Conservation (phyloP, 805 yeast species). For the Ogataea methanolica region DNA sequence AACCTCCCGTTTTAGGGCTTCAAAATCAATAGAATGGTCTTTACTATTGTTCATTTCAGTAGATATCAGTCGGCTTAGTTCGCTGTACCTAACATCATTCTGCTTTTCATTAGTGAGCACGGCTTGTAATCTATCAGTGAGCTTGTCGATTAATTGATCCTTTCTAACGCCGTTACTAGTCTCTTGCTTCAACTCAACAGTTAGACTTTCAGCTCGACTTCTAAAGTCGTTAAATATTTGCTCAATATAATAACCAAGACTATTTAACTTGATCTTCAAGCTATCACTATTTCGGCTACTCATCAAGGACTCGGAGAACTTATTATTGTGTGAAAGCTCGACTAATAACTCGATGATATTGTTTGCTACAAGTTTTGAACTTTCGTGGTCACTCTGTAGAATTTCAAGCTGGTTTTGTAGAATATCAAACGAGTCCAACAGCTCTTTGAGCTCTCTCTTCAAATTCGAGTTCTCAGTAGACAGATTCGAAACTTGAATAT, state of each 20-base stretch:
- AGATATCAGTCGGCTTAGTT: constrained; percentile 11
- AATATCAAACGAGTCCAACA: constrained; percentile 12
- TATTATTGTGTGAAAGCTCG: neutral
- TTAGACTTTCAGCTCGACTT: neutral
- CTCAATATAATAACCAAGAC: neutral
- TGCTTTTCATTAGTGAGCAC: constrained; percentile 1
- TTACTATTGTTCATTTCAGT: constrained; percentile 9
- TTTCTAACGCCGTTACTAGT: neutral
- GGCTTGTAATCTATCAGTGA: constrained; percentile 1
- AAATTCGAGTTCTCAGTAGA: constrained; percentile 11
- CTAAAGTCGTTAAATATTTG: neutral
- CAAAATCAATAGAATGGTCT: neutral
- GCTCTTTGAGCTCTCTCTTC: constrained; percentile 10
- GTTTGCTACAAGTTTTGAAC: constrained; percentile 10
- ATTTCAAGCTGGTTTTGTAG: constrained; percentile 15
- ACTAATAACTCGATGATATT: constrained; percentile 7
- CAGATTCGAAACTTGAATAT: neutral
- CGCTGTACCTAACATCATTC: constrained; percentile 13
- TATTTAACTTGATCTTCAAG: constrained; percentile 8
- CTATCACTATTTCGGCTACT: neutral
- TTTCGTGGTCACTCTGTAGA: constrained; percentile 12
- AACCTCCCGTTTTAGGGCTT: neutral
- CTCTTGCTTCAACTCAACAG: neutral
- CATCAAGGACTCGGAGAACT: neutral
- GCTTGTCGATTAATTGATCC: neutral